Evolutionary conservation across 106 monocot genomes (phyloP), one percentile per base, ranked within the genome.

Genomic region (Posidonia australis): DNA sequence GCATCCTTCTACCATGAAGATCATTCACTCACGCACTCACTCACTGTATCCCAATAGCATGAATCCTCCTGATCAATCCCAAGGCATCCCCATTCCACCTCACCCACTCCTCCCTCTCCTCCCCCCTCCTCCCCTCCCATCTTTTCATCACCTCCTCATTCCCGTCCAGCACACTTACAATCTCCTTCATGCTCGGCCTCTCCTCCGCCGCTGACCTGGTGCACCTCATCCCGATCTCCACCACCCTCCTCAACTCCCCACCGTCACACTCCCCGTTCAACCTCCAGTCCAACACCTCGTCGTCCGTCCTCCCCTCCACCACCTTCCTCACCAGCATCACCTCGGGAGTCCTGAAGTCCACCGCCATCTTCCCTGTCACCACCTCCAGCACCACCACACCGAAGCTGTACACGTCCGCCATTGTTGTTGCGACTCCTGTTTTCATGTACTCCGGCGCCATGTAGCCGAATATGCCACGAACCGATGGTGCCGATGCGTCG

Each of bases 391-490:
- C 73, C 10, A 93, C 86, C 26, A 93, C 93, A 10, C 93, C 89
- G 56, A 93, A 93, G 62, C 93, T 81, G 70, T 93, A 93, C 46
- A 93, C 86, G 55, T 93, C 93, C 1, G 83, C 86, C 77, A 52
- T 71, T 5, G 85, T 61, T 2, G 81, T 93, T 13, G 83, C 85
- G 59, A 75, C 73, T 0, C 93, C 93, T 11, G 79, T 56, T 60
- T 81, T 81, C 72, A 93, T 79, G 68, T 93, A 93, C 77, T 93
- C 93, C 24, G 89, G 93, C 1, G 93, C 70, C 80, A 89, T 89
- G 77, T 89, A 93, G 3, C 93, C 93, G 69, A 93, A 93, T 36
- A 93, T 93, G 36, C 93, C 89, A 10, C 85, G 68, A 0, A 81
- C 83, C 3, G 79, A 74, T 0, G 80, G 70, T 23, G 54, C 56